Evolutionary conservation across 2,329 filamentous ascomycete genomes (phyloP).

Genomic region (Ambrosiella xylebori): DNA sequence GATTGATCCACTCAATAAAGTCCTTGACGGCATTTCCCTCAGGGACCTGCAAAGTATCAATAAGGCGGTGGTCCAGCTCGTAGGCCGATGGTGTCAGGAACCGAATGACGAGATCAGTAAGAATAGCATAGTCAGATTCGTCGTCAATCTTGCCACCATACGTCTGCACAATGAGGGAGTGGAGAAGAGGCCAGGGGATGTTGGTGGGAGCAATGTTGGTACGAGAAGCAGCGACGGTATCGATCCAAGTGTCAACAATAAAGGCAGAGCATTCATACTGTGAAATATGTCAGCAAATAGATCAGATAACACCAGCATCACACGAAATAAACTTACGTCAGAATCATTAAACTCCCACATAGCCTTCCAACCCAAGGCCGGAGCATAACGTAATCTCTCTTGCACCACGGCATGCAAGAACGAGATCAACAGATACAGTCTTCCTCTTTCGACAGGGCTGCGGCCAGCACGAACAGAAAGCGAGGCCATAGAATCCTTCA

Average conservation of each 20-base stretch:
- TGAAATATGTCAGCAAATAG: constrained; percentile 21
- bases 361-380: constrained; percentile 87
- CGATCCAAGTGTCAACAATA: constrained; percentile 91
- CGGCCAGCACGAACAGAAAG: constrained; percentile 60
- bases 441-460: constrained; percentile 74
- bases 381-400: constrained; percentile 84
- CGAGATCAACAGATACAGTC: constrained; percentile 77
- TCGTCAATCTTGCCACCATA: constrained; percentile 98
- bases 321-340: constrained; percentile 50
- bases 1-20: constrained; percentile 82
- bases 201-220: constrained; percentile 88
- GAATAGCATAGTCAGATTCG: constrained; percentile 60
- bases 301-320: constrained; percentile 14
- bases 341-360: constrained; percentile 99
- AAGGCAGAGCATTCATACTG: constrained; percentile 89
- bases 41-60: constrained; percentile 61
- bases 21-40: constrained; percentile 66
- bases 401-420: constrained; percentile 95
- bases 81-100: constrained; percentile 80
- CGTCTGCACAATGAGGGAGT: constrained; percentile 77
- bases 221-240: constrained; percentile 62
- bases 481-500: constrained; percentile 90
- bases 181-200: constrained; percentile 92
- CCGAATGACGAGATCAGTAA: constrained; percentile 54
- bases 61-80: constrained; percentile 79